Evolutionary conservation across 371 early-diverging fungal genomes (phyloP), one percentile per base, ranked within the genome.

Genomic region (Mucor plumbeus): DNA sequence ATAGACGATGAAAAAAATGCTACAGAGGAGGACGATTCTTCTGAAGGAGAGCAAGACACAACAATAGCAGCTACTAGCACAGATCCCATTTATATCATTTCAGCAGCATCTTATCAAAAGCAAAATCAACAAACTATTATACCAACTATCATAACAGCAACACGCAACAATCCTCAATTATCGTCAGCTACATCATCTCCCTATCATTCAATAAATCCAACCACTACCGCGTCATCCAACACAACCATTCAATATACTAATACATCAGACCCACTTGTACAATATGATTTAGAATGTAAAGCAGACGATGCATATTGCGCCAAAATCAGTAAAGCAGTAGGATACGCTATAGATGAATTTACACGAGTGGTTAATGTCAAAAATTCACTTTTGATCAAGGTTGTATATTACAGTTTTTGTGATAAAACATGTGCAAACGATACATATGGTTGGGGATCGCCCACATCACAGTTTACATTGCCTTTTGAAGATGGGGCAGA

Each of bases 401-500:
- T 74, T 13, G 56, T 48, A 4, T 74, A 74, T 41, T 73, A 75
- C 40, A 77, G 72, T 48, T 80, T 80, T 59, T 80, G 81, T 48
- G 72, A 75, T 36, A 68, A 61, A 26, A 48, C 60, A 35, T 80
- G 81, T 63, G 70, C 74, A 5, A 80, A 80, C 58, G 66, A 67
- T 41, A 80, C 78, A 8, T 74, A 57, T 71, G 81, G 76, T 2
- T 80, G 81, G 81, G 81, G 78, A 31, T 65, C 69, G 39, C 81
- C 81, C 13, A 72, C 81, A 26, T 80, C 81, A 15, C 78, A 78
- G 76, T 83, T 80, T 64, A 83, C 77, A 19, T 68, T 83, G 31
- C 83, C 83, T n/a, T 77, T 75, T 67, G 74, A 80, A 59, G 75
- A 80, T 40, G 83, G 81, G 26, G 79, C 74, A n/a, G 83, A 83